These are phyloP conservation scores for Cruciata laevipes DNA, from an alignment of 257 asterid species.

Conservation along the genomic window DNA sequence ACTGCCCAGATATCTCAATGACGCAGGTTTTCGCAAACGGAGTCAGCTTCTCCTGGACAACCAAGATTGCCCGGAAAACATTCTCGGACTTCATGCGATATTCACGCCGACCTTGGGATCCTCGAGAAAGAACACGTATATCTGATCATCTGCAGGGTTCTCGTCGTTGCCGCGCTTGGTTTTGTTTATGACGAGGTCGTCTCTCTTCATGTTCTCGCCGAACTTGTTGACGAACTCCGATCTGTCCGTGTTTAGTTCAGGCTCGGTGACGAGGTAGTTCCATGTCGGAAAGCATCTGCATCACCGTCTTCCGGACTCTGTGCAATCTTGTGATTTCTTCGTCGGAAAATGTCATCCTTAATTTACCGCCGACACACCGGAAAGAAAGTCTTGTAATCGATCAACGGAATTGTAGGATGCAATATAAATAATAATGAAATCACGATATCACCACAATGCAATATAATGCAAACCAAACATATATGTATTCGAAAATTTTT, in stretches of 20 bases:
- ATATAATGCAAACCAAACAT: too few relatives aligned
- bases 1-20: constrained; percentile 62
- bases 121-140: constrained; percentile 77
- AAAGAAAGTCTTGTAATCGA: too few relatives aligned
- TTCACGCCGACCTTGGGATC: constrained; percentile 72
- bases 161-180: constrained; percentile 26
- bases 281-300: constrained; percentile 33
- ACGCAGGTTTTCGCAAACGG: constrained; percentile 56
- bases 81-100: constrained; percentile 63
- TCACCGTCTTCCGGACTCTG: constrained; percentile 26
- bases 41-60: constrained; percentile 74
- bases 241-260: constrained; percentile 26
- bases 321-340: constrained; percentile 19
- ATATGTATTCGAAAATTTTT: too few relatives aligned
- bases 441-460: too few relatives aligned
- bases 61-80: constrained; percentile 60
- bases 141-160: constrained; percentile 44
- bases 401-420: too few relatives aligned
- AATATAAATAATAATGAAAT: too few relatives aligned
- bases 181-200: constrained; percentile 57
- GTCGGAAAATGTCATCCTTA: constrained; percentile 19
- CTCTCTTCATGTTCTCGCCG: constrained; percentile 74
- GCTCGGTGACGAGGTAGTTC: constrained; percentile 28
- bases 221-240: constrained; percentile 25
- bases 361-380: background rate